Evolutionary conservation across 768 basidiomycete species (phyloP).

Genomic region (Mycena filopes): DNA sequence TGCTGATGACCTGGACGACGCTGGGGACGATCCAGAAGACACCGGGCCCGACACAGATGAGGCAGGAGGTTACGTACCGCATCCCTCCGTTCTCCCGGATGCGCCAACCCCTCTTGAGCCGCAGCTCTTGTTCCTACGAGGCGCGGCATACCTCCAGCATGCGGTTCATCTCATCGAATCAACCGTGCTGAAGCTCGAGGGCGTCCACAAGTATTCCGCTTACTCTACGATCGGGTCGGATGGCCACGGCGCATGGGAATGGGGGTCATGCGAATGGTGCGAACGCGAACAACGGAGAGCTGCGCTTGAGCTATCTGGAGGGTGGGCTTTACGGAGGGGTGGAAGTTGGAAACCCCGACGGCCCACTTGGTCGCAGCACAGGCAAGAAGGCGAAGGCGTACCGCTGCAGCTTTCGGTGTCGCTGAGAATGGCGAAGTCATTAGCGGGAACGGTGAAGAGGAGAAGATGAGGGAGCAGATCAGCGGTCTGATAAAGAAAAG

Average conservation of each 20-base stretch:
- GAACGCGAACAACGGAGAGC: conserved; percentile 72
- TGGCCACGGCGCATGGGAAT: conserved; percentile 11
- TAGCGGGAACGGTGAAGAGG: conserved; percentile 41
- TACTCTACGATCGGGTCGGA: conserved; percentile 27
- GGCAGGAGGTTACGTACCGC: conserved; percentile 60
- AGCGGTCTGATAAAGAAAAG: conserved; percentile 72
- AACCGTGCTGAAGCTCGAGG: conserved; percentile 77
- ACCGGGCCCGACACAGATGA: conserved; percentile 22
- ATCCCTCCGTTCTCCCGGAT: conserved; percentile 78
- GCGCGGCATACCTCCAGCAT: conserved; percentile 84
- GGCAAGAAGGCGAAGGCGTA: conserved; percentile 76
- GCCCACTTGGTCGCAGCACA: conserved; percentile 71
- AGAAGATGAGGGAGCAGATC: conserved; percentile 70
- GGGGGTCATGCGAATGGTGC: conserved; percentile 23
- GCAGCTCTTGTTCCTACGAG: conserved; percentile 85
- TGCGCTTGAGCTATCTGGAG: conserved; percentile 80
- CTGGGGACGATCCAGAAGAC: conserved; percentile 33
- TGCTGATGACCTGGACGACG: conserved; percentile 47
- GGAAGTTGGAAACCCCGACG: conserved; percentile 84
- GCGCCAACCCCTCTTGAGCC: conserved; percentile 90
- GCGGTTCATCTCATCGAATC: conserved; percentile 80
- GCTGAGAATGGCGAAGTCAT: conserved; percentile 22
- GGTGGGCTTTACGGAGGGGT: conserved; percentile 86
- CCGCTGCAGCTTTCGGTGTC: conserved; percentile 60
- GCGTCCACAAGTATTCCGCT: conserved; percentile 65